Base-by-base conservation (phyloP, 768 basidiomycete genomes). In the Phanerochaete carnosa region DNA sequence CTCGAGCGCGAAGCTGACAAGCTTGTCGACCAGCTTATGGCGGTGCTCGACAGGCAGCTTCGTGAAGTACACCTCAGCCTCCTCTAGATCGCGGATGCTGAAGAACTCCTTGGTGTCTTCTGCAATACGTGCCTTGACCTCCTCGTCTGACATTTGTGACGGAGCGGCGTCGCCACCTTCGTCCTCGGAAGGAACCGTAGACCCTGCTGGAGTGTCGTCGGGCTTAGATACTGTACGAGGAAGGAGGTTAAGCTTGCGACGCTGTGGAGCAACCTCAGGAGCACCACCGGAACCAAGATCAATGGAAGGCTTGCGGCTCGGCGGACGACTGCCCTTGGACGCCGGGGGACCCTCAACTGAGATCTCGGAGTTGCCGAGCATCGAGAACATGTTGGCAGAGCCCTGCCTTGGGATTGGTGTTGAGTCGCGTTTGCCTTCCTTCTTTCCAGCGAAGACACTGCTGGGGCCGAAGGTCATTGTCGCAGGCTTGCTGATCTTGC, bases 31-130 rank as follows among this genome's bases (percentile, higher is more conserved):
- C 30, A 98, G 82, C 23, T 74, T 75, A 59, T 74, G 75, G 39
- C 89, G 88, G 66, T 88, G 81, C 60, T 80, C 80, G 26, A 80
- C 73, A 6, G 93, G 87, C 28, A 98, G 79, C 22, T 78, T 82
- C 53, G 83, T 80, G 76, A 96, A 94, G 78, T 95, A 95, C 26
- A 83, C 83, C 65, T 93, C 93, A 13, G 92, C 94, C 73, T 97
- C 95, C 33, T 89, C 87, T 59, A 97, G 72, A 68, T 88, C 90
- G 65, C 92, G 89, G 66, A 92, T 85, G 64, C 80, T 83, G 74
- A 89, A 94, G 78, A 94, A 90, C 78, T 98, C 94, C 74, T 92
- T 93, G 58, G 78, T 76, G 66, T 95, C 92, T 66, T 94, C 88
- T 15, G 78, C 80, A 66, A 96, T 88, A 80, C 89, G 91, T 72